Conservation (phyloP, 169 alveolate genomes). For the Amoebophrya sp. region DNA sequence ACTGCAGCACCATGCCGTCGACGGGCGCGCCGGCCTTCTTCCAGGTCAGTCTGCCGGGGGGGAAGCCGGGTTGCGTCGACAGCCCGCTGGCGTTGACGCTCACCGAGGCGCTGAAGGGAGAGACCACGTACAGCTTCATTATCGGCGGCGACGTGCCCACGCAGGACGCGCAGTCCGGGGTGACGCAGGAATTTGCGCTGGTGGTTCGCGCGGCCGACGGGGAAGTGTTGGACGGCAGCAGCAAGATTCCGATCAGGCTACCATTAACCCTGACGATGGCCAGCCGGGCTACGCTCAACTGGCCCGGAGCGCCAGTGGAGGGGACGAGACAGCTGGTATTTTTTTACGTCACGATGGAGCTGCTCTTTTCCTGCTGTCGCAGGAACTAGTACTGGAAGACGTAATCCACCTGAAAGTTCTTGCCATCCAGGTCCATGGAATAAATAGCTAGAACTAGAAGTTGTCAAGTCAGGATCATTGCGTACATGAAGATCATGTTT, state of each 20-base stretch:
- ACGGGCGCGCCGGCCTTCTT: neutral
- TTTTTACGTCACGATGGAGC: too few species aligned
- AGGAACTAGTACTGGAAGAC: too few species aligned
- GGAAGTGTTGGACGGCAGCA: neutral
- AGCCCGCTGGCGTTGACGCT: neutral
- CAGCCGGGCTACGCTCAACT: neutral
- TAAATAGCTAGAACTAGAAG: too few species aligned
- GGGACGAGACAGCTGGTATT: too few species aligned
- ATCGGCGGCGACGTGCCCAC: constrained; percentile 9
- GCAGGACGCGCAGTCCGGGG: constrained; percentile 1
- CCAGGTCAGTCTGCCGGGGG: neutral
- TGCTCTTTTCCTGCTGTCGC: too few species aligned
- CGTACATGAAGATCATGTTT: too few species aligned
- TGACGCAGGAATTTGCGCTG: neutral
- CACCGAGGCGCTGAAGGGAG: neutral
- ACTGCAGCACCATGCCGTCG: neutral
- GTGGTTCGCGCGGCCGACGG: neutral
- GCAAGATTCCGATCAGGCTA: neutral
- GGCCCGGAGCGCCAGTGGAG: neutral
- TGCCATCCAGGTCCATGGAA: too few species aligned
- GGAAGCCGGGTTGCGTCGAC: neutral
- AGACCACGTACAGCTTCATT: neutral
- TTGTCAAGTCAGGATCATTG: too few species aligned
- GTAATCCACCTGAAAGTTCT: too few species aligned
- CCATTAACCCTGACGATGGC: neutral